Evolutionary conservation across 306 rosid genomes (phyloP), one percentile per base, ranked within the genome.

Genomic region (Fagus crenata): DNA sequence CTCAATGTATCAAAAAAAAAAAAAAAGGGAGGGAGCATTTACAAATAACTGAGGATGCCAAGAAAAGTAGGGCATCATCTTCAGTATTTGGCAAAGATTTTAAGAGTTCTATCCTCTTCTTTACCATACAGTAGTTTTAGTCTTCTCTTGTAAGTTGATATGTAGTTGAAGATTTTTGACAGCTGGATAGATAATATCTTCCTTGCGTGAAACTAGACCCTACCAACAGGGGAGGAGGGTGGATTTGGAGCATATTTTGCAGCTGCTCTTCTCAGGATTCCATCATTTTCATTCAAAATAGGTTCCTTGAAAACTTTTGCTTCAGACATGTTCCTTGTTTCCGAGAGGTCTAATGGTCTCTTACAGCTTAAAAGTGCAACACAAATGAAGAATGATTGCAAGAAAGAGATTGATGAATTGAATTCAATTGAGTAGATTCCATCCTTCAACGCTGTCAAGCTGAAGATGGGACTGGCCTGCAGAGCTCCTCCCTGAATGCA

Each of bases 321-420:
- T 65, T 85, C 89, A 4, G 80, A 39, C 65, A 72, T 83, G 49
- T 67, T 67, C 61, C 67, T 83, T 70, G 43, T 76, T 83, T 77
- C 86, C 5, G 83, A 77, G 67, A 80, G 78, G 41, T 74, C 81
- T 63, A 80, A 75, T 18, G 81, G 77, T 81, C 80, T 90, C 74
- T 86, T 88, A 73, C 90, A 72, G 81, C 84, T 88, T 73, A 88
- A 76, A 49, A 87, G 49, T 5, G 84, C 69, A 22, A 95, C 87
- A 53, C 91, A 89, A 64, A 85, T 85, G 94, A 88, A 95, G 82
- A 95, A 92, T 3, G 97, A 97, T 70, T 92, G 98, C 55, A 95
- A 79, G 77, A 82, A 81, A 81, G 91, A 85, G 79, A 95, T 85
- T n/a, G 87, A 85, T 14, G 96, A 81, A 75, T 82, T 84, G 87